Base-by-base conservation (phyloP, 2,329 filamentous ascomycete species). In the Botrytis deweyae region DNA sequence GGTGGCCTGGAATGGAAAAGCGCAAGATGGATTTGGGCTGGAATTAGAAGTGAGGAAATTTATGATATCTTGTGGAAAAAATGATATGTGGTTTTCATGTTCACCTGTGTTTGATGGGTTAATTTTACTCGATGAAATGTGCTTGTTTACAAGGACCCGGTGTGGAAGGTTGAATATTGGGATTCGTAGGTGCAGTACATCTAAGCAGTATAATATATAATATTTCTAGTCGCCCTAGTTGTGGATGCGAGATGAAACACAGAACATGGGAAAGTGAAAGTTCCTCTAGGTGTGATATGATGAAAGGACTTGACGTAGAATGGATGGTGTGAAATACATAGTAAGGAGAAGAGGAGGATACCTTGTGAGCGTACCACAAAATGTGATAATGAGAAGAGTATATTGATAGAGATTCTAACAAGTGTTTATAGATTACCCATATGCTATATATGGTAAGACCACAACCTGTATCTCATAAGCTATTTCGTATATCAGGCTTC, bases 21-120 rank as follows among this genome's bases (percentile, higher is more conserved):
- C 46, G 18, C 33, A 33, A 64, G 62, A 44, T 65, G n/a, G 36
- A 16, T 42, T 69, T 33, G 49, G 49, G n/a, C 66, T 44, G 66
- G n/a, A 25, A 58, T n/a, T 69, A 58, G 66, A 69, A 33, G 49
- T 38, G 66, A 58, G 66, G 36, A 42, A 58, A 69, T 69, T 33
- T 18, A 58, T 69, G 6, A 58, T 42, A 33, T 69, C 20, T 58
- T 69, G 36, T 58, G 49, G 38, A 38, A 63, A 63, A 42, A 40
- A 42, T 63, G 61, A 25, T n/a, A 42, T 58, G 22, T 69, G 38
- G 18, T n/a, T 58, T 68, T 29, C 22, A 42, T 42, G n/a, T 68
- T 42, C 36, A 18, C n/a, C 20, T 46, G 62, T 65, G n/a, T n/a
- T 65, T 58, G 66, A 33, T 58, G 6, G 16, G 52, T 33, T 29